Evolutionary conservation across 176 grass and related monocot genomes (phyloP), one percentile per base, ranked within the genome.

Genomic region (Ensete glaucum): DNA sequence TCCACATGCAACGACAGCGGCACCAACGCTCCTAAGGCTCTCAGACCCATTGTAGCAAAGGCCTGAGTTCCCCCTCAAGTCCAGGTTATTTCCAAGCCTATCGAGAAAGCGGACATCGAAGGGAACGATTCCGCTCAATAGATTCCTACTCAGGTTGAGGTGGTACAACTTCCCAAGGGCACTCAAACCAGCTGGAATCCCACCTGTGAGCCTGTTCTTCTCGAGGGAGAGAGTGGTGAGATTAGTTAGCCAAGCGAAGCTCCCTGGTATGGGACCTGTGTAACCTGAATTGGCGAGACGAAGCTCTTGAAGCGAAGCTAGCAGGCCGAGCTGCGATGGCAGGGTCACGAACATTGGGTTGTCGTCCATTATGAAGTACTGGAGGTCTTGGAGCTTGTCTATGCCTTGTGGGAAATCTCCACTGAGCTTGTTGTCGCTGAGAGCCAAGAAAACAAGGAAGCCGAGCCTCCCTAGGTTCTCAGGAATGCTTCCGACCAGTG

Each of bases 121-220:
- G 21, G 95, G 95, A 64, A 94, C 88, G 58, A 89, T 78, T 0
- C 95, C 95, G 78, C 76, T 85, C 9, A 99, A 82, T 78, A 86
- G 87, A 43, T 99, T 99, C 83, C 88, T 94, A 89, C 95, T 99
- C 53, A 99, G 80, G 82, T 99, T 99, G 59, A 99, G 73, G 59
- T 99, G 90, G 86, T 99, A 99, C 74, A 99, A 89, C 86, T 87
- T 87, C 1, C 58, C 70, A 54, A 98, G 88, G 50, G 78, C 62
- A 71, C 79, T 87, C 13, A 98, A 78, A 11, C 84, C 95, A 24
- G 79, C 80, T 6, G 95, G 94, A 63, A 98, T 94, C 56, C 54
- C 69, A 0, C 95, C 95, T 3, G 90, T 93, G 43, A 98, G 85
- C 76, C 76, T 89, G 74, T 98, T 98, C 72, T 93, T 79, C 76